Conservation (phyloP, 1,284 basidiomycete genomes). For the Boletus sp. region DNA sequence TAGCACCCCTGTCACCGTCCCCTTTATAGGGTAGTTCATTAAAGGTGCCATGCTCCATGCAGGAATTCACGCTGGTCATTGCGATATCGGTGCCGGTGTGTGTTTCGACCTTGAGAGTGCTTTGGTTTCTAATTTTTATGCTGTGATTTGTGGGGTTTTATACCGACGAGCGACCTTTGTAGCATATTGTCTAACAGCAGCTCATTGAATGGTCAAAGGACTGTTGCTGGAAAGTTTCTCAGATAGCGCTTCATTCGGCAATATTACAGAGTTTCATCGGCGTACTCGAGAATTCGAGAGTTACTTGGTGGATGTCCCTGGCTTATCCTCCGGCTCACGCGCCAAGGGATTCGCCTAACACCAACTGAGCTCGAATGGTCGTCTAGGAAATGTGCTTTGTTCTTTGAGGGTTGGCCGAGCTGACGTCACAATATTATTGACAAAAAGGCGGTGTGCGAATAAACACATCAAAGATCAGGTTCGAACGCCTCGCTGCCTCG, state of each 20-base stretch:
- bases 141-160: slow-evolving; percentile 1
- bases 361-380: background rate
- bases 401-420: background rate
- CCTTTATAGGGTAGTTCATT: background rate
- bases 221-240: background rate
- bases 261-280: background rate
- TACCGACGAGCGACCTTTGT: background rate
- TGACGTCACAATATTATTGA: background rate
- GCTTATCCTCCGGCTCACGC: background rate
- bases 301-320: background rate
- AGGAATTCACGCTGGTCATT: background rate
- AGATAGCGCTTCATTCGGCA: background rate
- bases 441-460: background rate
- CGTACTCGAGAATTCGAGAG: background rate
- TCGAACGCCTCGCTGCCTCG: background rate
- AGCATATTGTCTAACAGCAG: background rate
- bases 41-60: background rate
- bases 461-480: background rate
- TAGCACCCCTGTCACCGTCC: background rate
- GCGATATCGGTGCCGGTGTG: background rate
- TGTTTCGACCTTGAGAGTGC: background rate
- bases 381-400: background rate
- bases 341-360: background rate
- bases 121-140: background rate
- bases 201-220: background rate